Base-by-base conservation (phyloP, 257 asterid genomes). In the Jacaranda mimosifolia region DNA sequence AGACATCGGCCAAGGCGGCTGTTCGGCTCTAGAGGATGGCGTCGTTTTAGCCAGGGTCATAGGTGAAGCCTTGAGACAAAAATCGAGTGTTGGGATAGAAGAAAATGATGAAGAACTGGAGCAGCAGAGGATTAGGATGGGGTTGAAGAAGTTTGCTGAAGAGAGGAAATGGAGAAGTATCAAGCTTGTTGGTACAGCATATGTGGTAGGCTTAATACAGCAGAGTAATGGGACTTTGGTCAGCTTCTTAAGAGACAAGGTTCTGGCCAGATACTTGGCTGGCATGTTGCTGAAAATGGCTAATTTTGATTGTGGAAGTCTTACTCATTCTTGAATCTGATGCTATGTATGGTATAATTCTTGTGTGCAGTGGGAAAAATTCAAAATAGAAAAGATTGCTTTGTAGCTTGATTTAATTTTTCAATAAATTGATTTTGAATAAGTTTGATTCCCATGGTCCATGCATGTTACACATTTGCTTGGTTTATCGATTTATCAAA, bases 1-100 rank as follows among this genome's bases (percentile, higher is more conserved):
- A 0, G 89, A 86, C 45, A 65, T 86, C 7, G 89, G 86, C 39
- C 89, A 86, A 81, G 89, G 89, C 3, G 89, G 85, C 39, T 86
- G 89, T 60, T 57, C 82, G 0, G 80, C 89, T 0, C 68, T 86
- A 1, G 89, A 86, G 72, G 89, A 83, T 4, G 77, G 81, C 0
- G 38, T 83, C 5, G 59, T 78, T 45, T 77, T 86, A 63, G 90
- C 86, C 0, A 40, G 85, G 26, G 21, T 65, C 26, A 60, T 86
- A 45, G 80, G 52, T 5, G 80, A 78, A 74, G 84, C 86, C 7
- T 11, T 83, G 71, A 70, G 14, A 0, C 32, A n/a, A 18, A 62
- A 78, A 40, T 1, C 48, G 10, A 21, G 64, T 7, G 42, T 3
- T 4, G 46, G 11, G 40, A 11, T 4, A 8, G 66, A 10, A 36